Evolutionary conservation across 2,329 filamentous ascomycete genomes (phyloP).

Genomic region (Aspergillus caelatus): DNA sequence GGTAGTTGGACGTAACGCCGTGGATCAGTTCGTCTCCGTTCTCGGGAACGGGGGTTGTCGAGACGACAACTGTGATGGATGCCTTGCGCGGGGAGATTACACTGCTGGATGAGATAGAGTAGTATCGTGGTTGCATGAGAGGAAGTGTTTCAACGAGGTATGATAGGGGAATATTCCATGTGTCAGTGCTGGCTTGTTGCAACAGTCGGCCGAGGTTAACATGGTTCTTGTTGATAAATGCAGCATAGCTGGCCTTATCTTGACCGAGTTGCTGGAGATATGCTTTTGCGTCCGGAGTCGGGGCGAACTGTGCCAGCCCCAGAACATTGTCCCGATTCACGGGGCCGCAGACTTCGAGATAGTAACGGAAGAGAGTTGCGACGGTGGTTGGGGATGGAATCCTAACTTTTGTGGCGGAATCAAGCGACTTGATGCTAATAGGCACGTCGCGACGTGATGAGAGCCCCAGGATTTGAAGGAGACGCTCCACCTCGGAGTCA

Average conservation of each 20-base stretch:
- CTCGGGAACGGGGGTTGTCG: slow-evolving; percentile 72
- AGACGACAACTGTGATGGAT: slow-evolving; percentile 87
- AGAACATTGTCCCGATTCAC: slow-evolving; percentile 90
- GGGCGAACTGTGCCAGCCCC: slow-evolving; percentile 79
- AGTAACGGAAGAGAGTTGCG: slow-evolving; percentile 81
- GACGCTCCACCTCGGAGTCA: slow-evolving; percentile 79
- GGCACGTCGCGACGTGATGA: slow-evolving; percentile 29
- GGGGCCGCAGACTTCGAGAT: slow-evolving; percentile 88
- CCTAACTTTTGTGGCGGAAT: slow-evolving; percentile 78
- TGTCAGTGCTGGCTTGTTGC: slow-evolving; percentile 66
- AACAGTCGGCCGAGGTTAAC: slow-evolving; percentile 60
- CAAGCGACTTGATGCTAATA: slow-evolving; percentile 58
- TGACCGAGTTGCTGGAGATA: slow-evolving; percentile 80
- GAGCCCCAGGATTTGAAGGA: slow-evolving; percentile 73
- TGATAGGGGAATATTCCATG: slow-evolving; percentile 84
- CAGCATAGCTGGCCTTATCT: slow-evolving; percentile 84
- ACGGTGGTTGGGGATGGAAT: slow-evolving; percentile 89
- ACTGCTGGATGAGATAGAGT: slow-evolving; percentile 80
- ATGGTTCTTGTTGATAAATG: slow-evolving; percentile 72
- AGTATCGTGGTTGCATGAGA: slow-evolving; percentile 90
- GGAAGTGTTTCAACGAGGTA: slow-evolving; percentile 83
- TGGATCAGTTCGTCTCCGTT: slow-evolving; percentile 72
- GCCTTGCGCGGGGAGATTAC: slow-evolving; percentile 50
- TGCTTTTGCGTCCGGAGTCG: slow-evolving; percentile 73
- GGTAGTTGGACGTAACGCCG: slow-evolving; percentile 91